Evolutionary conservation across 2,329 filamentous ascomycete genomes (phyloP).

Genomic region (Aspergillus pseudonomiae): DNA sequence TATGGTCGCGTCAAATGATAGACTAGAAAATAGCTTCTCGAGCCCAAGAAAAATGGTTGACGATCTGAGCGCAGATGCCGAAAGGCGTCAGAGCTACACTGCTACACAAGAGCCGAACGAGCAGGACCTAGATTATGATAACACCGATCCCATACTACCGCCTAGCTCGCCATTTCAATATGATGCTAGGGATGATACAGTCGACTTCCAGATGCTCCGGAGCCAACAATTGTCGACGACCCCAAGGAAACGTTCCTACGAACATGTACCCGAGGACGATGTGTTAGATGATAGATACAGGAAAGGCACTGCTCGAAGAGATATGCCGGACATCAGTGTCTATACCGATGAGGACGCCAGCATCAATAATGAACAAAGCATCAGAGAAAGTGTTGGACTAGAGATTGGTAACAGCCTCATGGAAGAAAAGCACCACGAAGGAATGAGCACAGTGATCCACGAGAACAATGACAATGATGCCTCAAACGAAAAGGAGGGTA

Average conservation of each 20-base stretch:
- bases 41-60: conserved; percentile 33
- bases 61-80: conserved; percentile 18
- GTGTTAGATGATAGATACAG: conserved; percentile 27
- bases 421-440: conserved; percentile 43
- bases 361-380: conserved; percentile 23
- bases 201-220: conserved; percentile 31
- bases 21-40: conserved; percentile 26
- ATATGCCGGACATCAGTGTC: conserved; percentile 27
- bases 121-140: conserved; percentile 23
- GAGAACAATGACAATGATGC: conserved; percentile 25
- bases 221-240: conserved; percentile 22
- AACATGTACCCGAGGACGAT: conserved; percentile 21
- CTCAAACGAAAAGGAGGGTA: conserved; percentile 26
- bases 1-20: conserved; percentile 19
- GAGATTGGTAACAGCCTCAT: conserved; percentile 40
- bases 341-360: conserved; percentile 33
- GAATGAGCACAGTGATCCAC: conserved; percentile 46
- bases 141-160: conserved; percentile 24
- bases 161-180: conserved; percentile 44
- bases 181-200: conserved; percentile 36
- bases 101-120: conserved; percentile 23
- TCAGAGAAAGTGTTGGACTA: conserved; percentile 12
- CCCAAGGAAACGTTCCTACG: conserved; percentile 28
- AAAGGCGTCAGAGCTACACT: conserved; percentile 17
- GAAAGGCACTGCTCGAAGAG: conserved; percentile 29